Conservation (phyloP, 805 yeast species). For the Spathaspora boniae region DNA sequence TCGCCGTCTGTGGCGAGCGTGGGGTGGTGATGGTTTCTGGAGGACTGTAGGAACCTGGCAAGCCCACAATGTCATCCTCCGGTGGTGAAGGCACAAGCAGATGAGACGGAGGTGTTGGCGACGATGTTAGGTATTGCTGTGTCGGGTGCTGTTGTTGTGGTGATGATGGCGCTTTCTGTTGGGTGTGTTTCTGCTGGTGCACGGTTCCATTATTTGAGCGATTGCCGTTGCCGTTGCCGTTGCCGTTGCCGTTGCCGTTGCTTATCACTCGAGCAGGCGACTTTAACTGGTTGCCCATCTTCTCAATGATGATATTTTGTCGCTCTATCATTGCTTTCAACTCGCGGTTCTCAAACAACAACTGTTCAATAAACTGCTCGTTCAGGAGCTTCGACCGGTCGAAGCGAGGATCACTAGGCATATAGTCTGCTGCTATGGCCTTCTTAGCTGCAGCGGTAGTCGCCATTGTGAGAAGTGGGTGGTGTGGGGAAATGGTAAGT, state of each 20-base stretch:
- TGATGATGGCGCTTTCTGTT: neutral
- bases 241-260: neutral
- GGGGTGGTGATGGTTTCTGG: no score
- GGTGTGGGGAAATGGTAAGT: neutral
- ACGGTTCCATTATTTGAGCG: neutral
- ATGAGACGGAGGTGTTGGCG: neutral
- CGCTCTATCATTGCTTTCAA: conserved; percentile 18
- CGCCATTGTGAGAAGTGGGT: no score
- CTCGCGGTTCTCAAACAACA: conserved; percentile 35
- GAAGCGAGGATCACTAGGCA: conserved; percentile 36
- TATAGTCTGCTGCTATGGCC: conserved; percentile 11
- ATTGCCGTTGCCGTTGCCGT: neutral
- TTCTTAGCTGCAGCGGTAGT: no score
- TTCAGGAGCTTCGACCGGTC: conserved; percentile 28
- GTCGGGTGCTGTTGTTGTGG: no score
- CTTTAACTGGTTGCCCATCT: conserved; percentile 1
- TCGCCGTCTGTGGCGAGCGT: conserved; percentile 2
- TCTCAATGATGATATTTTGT: conserved; percentile 3
- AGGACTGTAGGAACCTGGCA: no score
- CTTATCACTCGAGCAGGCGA: neutral
- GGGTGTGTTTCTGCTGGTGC: neutral
- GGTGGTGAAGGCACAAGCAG: neutral
- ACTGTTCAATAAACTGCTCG: conserved; percentile 30
- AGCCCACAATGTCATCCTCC: no score
- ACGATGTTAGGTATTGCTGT: neutral